phyloP scores from a whole-genome alignment of 331 rosid genomes.

The Stylosanthes scabra region DNA sequence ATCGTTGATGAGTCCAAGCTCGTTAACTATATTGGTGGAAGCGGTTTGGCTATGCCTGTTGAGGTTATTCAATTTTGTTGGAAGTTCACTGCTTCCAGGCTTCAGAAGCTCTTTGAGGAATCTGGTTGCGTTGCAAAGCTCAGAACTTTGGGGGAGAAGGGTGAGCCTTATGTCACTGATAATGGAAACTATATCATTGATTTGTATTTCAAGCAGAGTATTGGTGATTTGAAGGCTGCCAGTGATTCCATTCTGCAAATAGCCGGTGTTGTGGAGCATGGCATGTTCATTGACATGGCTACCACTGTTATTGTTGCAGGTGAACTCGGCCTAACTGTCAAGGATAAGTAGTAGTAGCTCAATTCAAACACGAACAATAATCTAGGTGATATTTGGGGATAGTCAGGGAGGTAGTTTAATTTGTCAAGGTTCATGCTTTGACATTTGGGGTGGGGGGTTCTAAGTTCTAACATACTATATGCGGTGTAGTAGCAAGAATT shows the following conservation, averaged over 20 bases:
- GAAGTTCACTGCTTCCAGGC: constrained; percentile 67
- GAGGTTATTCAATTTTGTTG: constrained; percentile 83
- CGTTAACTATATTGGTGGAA: constrained; percentile 72
- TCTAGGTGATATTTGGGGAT: constrained; percentile 35
- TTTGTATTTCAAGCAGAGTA: constrained; percentile 67
- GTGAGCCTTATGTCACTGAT: constrained; percentile 72
- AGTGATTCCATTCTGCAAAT: constrained; percentile 77
- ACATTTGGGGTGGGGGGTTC: constrained; percentile 34
- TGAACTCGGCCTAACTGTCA: constrained; percentile 74
- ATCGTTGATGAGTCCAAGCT: constrained; percentile 84
- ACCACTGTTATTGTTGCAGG: constrained; percentile 92
- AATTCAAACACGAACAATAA: constrained; percentile 36
- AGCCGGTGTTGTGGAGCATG: constrained; percentile 93
- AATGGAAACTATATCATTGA: constrained; percentile 77
- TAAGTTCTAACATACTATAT: constrained; percentile 41
- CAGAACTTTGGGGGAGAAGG: constrained; percentile 50
- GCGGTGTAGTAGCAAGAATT: constrained; percentile 32
- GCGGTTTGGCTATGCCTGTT: constrained; percentile 91
- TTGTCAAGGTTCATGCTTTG: constrained; percentile 18
- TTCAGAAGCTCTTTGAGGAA: constrained; percentile 55
- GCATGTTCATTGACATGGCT: constrained; percentile 91
- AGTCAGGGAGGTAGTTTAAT: constrained; percentile 43
- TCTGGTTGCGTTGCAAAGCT: constrained; percentile 76
- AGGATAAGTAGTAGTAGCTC: constrained; percentile 65
- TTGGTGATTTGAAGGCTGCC: constrained; percentile 82